These are phyloP conservation scores for Volvox carteri DNA, from an alignment of 163 green algal genomes.

Conservation along the genomic window DNA sequence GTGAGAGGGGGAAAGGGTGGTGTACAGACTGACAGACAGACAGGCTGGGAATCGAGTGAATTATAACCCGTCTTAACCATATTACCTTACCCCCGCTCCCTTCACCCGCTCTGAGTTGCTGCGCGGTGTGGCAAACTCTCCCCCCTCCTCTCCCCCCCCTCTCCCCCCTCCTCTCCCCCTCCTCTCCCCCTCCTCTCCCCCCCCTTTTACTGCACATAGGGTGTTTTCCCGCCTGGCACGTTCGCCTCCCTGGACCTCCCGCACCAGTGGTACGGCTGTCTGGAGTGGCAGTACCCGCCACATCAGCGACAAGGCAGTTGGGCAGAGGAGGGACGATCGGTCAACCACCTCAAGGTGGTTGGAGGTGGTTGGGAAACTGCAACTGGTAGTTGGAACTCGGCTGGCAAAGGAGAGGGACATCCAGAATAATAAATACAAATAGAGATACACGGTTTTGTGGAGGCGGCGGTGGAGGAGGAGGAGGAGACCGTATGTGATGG, in stretches of 20 bases:
- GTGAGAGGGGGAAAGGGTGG: background rate
- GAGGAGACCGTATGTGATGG: too few species aligned
- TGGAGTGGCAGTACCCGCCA: conserved; percentile 92
- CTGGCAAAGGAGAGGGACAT: background rate
- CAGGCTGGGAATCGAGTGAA: too few species aligned
- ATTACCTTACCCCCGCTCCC: background rate
- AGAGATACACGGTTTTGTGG: too few species aligned
- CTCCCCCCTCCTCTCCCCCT: too few species aligned
- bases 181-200: background rate
- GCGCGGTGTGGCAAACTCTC: background rate
- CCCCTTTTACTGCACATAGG: conserved; percentile 59
- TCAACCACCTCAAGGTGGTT: conserved; percentile 85
- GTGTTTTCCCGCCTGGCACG: conserved; percentile 81
- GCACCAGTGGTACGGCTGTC: conserved; percentile 79
- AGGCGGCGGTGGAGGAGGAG: too few species aligned
- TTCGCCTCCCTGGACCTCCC: conserved; percentile 79
- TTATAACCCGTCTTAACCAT: too few species aligned
- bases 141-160: background rate
- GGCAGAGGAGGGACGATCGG: conserved; percentile 86
- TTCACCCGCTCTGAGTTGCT: background rate
- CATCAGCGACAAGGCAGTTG: conserved; percentile 85
- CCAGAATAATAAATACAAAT: too few species aligned
- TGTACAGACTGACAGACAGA: too few species aligned
- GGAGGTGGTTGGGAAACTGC: background rate
- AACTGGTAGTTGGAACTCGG: too few species aligned